Evolutionary conservation across 148 eudicot species (phyloP).

Genomic region (Chenopodium formosanum): DNA sequence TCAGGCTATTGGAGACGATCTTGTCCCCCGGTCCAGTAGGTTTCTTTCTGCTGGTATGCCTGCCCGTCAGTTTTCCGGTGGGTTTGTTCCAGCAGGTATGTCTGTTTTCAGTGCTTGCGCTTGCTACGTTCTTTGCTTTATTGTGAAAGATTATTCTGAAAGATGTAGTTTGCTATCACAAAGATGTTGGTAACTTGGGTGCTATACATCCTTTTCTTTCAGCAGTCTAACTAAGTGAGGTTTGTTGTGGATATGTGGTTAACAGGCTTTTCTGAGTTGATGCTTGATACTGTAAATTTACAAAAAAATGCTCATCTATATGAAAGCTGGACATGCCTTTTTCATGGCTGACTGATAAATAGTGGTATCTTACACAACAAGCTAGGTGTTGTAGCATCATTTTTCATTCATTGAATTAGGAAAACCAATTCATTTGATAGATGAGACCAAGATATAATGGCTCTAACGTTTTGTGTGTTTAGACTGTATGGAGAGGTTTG

Average conservation of each 20-base stretch:
- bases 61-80: neutral
- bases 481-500: no score
- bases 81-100: conserved; percentile 9
- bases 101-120: neutral
- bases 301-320: neutral
- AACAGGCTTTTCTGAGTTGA: neutral
- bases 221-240: neutral
- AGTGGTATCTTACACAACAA: neutral
- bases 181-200: neutral
- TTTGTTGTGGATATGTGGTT: neutral
- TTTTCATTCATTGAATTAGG: no score
- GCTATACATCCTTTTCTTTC: neutral
- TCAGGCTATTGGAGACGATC: neutral
- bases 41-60: neutral
- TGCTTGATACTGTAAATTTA: neutral
- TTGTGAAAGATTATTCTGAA: neutral
- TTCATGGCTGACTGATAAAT: neutral
- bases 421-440: neutral
- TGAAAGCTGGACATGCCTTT: neutral
- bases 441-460: neutral
- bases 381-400: neutral
- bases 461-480: neutral
- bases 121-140: neutral
- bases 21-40: neutral
- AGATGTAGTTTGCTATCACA: neutral